Percentiles rank a stretch among this genome's conserved stretches.
Evolutionary conservation across 495 filamentous ascomycete genomes (phyloP).

Genomic region (Apodospora peruviana): DNA sequence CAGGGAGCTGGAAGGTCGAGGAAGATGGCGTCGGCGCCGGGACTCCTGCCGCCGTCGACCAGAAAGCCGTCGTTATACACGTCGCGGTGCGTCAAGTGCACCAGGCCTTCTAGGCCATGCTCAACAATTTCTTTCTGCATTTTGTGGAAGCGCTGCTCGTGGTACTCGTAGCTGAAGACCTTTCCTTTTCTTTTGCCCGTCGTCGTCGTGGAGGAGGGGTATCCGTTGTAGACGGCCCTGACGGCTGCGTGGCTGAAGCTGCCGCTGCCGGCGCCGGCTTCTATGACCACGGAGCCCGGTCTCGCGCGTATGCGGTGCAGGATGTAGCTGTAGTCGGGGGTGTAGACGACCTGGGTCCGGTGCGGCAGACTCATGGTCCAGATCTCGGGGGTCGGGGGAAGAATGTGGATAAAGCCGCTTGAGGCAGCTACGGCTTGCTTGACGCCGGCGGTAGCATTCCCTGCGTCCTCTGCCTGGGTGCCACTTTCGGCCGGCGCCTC

Average conservation of each 20-base stretch:
- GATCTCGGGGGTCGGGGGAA: conserved; percentile 85
- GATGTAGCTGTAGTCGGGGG: conserved; percentile 94
- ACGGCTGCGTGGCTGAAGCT: conserved; percentile 91
- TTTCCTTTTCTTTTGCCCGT: conserved; percentile 51
- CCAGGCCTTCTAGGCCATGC: conserved; percentile 67
- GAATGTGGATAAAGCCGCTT: conserved; percentile 83
- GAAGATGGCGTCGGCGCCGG: conserved; percentile 48
- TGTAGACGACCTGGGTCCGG: conserved; percentile 96
- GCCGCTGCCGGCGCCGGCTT: conserved; percentile 91
- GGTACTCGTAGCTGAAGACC: conserved; percentile 92
- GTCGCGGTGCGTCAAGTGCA: conserved; percentile 83
- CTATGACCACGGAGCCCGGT: conserved; percentile 76
- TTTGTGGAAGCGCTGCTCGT: conserved; percentile 67
- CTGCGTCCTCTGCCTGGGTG: conserved; percentile 18
- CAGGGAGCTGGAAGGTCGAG: conserved; percentile 92
- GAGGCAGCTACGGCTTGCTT: conserved; percentile 53
- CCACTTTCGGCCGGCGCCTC: conserved; percentile 13
- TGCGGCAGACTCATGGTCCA: conserved; percentile 91
- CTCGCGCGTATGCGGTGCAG: conserved; percentile 78
- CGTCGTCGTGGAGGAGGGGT: conserved; percentile 46
- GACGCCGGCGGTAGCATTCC: conserved; percentile 17
- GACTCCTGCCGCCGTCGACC: background rate
- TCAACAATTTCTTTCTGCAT: conserved; percentile 66
- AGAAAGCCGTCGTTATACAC: conserved; percentile 61
- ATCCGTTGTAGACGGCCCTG: conserved; percentile 82